Base-by-base conservation (phyloP, 139 green algal genomes). In the Chlorella sorokiniana region DNA sequence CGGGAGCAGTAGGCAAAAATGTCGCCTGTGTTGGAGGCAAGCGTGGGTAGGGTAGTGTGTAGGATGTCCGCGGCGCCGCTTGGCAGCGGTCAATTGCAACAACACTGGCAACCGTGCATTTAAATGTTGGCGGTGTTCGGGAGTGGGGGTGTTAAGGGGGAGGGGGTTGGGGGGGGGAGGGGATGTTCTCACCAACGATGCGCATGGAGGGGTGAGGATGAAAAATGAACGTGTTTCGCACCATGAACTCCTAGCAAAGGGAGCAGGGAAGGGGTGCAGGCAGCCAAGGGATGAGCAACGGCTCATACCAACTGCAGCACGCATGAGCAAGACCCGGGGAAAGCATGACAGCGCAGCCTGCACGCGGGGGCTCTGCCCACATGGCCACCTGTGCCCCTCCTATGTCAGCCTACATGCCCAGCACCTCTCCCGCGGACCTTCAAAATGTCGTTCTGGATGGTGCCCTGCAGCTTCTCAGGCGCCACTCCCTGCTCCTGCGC, bases 191-290 rank as follows among this genome's bases (percentile, higher is more conserved):
- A 79, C 72, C 86, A 2, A 95, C 64, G 29, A 93, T 82, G 48
- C 91, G 86, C 91, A 95, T 95, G 81, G 80, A 90, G 11, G 90
- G 89, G 62, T 75, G 72, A 7, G 91, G 91, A 22, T 89, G 89
- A 63, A 95, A 95, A 65, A 95, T 95, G 84, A 92, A 95, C 1
- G 91, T 95, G 83, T 95, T 95, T 78, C 91, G 91, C 35, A 95
- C 91, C 91, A 95, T 95, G 79, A 94, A 95, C 84, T 95, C 91
- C 79, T 84, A 29, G 16, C 56, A 65, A 65, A 29, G 23, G 18
- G n/a, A 35, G 9, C 42, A 67, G 62, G 35, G 54, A 23, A 1
- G 20, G 4, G 41, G 22, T 7, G 16, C 20, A 4, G 67, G 38
- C 11, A 35, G 31, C 6, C 1, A 54, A 10, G 33, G 71, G 31